Base-by-base conservation (phyloP, 495 filamentous ascomycete species). In the Aspergillus coremiiformis region DNA sequence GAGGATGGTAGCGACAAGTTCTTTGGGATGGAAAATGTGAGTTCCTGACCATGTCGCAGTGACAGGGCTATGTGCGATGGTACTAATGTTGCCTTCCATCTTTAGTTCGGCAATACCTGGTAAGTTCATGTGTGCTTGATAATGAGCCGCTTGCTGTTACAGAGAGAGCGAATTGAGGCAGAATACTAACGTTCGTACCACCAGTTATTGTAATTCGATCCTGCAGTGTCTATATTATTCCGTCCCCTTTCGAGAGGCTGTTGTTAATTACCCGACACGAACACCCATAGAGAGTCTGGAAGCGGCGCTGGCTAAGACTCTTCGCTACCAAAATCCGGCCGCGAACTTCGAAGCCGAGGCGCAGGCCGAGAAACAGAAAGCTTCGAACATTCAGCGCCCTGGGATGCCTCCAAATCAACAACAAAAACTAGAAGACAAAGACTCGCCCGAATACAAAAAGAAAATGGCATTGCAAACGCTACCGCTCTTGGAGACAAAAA, bases 11-110 rank as follows among this genome's bases (percentile, higher is more conserved):
- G 87, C 67, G 93, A 98, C 70, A 96, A 96, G 75, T 97, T 95
- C 71, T 97, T 92, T 74, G 93, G 94, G 3, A 84, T 97, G 76
- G 93, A 97, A 70, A 98, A 98, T 74, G 90, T 96, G 76, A 77
- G 87, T 69, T 20, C 49, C 17, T 35, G 19, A 42, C 11, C 27
- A 39, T 47, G 53, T 51, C 23, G 23, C 46, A 44, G 23, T 29
- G 23, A 8, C 9, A 4, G 32, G 12, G 12, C 32, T 35, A 20
- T 23, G 21, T 41, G 51, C n/a, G 54, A 21, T 49, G 46, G 64
- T 68, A 68, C 46, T 35, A 47, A 60, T 39, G 53, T 45, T 29
- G 46, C 47, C 27, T 56, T 39, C 52, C 17, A 23, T 47, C 22
- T 17, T 37, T 57, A 97, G 90, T 95, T 92, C 71, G 93, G 93